phyloP scores from a whole-genome alignment of 148 eudicot genomes.

The Rhododendron ferrugineum region DNA sequence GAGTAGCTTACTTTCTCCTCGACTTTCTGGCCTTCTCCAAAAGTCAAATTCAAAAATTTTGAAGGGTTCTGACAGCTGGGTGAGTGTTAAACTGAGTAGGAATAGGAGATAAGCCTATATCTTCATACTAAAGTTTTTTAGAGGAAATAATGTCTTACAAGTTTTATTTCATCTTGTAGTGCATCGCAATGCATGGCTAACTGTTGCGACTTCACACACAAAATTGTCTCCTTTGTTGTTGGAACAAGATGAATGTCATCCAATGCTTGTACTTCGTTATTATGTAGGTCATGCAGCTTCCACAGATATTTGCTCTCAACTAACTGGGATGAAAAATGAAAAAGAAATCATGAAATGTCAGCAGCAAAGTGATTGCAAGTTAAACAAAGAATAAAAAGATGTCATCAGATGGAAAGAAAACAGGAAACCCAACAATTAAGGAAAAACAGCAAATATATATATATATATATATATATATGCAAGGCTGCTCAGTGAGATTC shows the following conservation, averaged over 20 bases:
- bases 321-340: slow-evolving; percentile 40
- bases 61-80: slow-evolving; percentile 98
- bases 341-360: background rate
- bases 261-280: slow-evolving; percentile 41
- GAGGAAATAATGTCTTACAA: slow-evolving; percentile 34
- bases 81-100: slow-evolving; percentile 33
- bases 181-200: slow-evolving; percentile 82
- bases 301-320: slow-evolving; percentile 66
- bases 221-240: slow-evolving; percentile 28
- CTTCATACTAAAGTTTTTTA: background rate
- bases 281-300: slow-evolving; percentile 68
- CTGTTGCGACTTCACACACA: slow-evolving; percentile 52
- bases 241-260: slow-evolving; percentile 70
- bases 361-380: background rate
- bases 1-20: slow-evolving; percentile 41
- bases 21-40: slow-evolving; percentile 87
- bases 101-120: slow-evolving; percentile 2
- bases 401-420: background rate
- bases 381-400: background rate
- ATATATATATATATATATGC: background rate
- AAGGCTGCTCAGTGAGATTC: background rate
- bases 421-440: background rate
- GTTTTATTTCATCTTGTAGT: slow-evolving; percentile 55
- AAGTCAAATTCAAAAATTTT: slow-evolving; percentile 88
- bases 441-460: background rate